Evolutionary conservation across 1,139 yeast genomes (phyloP), one percentile per base, ranked within the genome.

Genomic region (Hemisphaericaspora subhashii): DNA sequence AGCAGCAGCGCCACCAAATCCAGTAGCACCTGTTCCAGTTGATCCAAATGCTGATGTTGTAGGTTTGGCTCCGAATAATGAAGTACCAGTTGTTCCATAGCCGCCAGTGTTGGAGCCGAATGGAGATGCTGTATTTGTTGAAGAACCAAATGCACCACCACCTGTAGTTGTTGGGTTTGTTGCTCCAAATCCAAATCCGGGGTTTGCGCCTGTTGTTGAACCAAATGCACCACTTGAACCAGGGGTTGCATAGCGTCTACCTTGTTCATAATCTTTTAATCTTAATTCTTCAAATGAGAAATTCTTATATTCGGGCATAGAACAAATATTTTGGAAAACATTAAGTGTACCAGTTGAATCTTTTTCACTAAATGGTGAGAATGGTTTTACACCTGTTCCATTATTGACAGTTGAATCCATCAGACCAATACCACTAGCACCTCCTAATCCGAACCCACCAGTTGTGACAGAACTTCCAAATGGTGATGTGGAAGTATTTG

Each of bases 301-400:
- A 53, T 81, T 81, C 50, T 76, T 74, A 59, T 92, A 92, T 55
- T 88, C 95, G 11, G 95, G 96, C 98, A 92, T 90, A 31, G 87
- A 77, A 15, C 86, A 71, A 46, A 94, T 82, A 52, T 81, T 82
- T 58, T 90, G 89, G 61, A 74, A 92, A 35, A 75, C 64, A 50
- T 77, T 81, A 24, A 79, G 77, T 1, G 75, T 68, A 34, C 80
- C 69, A 3, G 78, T 68, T 14, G 81, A 63, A 53, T 92, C 98
- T 57, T 86, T 86, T 57, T 92, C 98, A 30, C 72, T 68, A 45
- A 61, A 71, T 1, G 86, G 74, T 26, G 79, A 69, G 54, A 79
- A 84, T 3, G 95, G 88, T 52, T 78, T 79, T 37, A 76, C 64
- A 0, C 83, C 79, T 1, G 96, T 86, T 24, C 97, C 97, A 48